Evolutionary conservation across 805 yeast genomes (phyloP).

Genomic region (Yamadazyma insecticola): DNA sequence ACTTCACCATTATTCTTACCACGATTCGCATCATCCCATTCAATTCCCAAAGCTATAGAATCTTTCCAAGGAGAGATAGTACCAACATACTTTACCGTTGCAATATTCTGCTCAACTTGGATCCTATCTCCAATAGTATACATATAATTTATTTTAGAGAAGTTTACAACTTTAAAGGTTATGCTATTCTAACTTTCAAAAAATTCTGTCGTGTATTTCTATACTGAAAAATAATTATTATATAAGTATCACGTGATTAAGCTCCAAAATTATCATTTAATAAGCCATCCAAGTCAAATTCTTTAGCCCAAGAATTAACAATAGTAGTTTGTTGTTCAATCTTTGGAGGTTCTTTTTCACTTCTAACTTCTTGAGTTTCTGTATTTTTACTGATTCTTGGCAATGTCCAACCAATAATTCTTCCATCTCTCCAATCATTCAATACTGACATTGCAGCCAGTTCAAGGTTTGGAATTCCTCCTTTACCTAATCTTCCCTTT

Average conservation of each 20-base stretch:
- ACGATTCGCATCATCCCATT: slow-evolving; percentile 70
- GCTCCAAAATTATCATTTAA: slow-evolving; percentile 45
- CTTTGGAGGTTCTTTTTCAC: slow-evolving; percentile 43
- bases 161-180: too few relatives aligned
- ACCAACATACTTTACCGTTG: slow-evolving; percentile 66
- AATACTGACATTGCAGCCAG: slow-evolving; percentile 80
- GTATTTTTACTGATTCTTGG: slow-evolving; percentile 53
- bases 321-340: slow-evolving; percentile 70
- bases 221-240: background rate
- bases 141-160: too few relatives aligned
- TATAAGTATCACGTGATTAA: background rate
- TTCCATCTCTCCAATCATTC: slow-evolving; percentile 97
- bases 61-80: slow-evolving; percentile 55
- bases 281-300: slow-evolving; percentile 85
- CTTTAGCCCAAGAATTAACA: slow-evolving; percentile 89
- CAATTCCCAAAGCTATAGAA: slow-evolving; percentile 63
- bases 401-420: slow-evolving; percentile 84
- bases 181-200: background rate
- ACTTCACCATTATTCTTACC: slow-evolving; percentile 72
- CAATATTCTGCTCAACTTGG: slow-evolving; percentile 37
- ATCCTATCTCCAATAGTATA: slow-evolving; percentile 15
- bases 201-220: too few relatives aligned
- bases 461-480: slow-evolving; percentile 87
- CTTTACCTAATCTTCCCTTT: slow-evolving; percentile 86
- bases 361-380: slow-evolving; percentile 14